Evolutionary conservation across 495 filamentous ascomycete species (phyloP), one percentile per base, ranked within the genome.

Genomic region (Filosporella fistucella): DNA sequence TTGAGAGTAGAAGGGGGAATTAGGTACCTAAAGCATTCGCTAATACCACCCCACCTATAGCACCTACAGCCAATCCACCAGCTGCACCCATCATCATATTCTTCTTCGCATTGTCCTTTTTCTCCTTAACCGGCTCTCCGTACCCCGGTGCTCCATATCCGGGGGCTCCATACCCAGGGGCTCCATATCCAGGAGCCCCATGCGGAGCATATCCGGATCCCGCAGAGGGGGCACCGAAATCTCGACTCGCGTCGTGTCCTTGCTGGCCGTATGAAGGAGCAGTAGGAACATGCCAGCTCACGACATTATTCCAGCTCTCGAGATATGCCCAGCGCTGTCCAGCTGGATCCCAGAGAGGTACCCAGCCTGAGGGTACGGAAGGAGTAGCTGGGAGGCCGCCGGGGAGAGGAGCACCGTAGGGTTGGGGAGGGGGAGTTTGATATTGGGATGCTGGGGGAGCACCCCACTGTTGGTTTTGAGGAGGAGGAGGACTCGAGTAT

Each of bases 1-100:
- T 18, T 11, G 23, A 6, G 22, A 32, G 8, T 23, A 23, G 8
- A 40, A 32, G 5, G 17, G 20, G 33, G 2, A 24, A n/a, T 11
- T 12, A 35, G 37, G 26, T 45, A 51, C 48, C 40, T 29, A 43
- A 23, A 24, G 41, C 48, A 20, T 51, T 44, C 2, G 40, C 40
- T 41, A 49, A 38, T 23, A 51, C 16, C 35, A 16, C 48, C 17
- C 28, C 48, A 1, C 48, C 39, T 8, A 43, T 22, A 10, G 39
- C 48, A 51, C 39, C 48, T 11, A 43, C 39, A 21, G 41, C 48
- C 18, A 51, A 17, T 25, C 39, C 48, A 16, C 9, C 48, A 35
- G 48, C 48, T 7, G 29, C 46, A 39, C 46, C 46, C 28, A 49
- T 29, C 46, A 49, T 49, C 46, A 49, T 49, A n/a, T 49, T 49